Evolutionary conservation across 2,329 filamentous ascomycete species (phyloP).

Genomic region (Fusarium sp.): DNA sequence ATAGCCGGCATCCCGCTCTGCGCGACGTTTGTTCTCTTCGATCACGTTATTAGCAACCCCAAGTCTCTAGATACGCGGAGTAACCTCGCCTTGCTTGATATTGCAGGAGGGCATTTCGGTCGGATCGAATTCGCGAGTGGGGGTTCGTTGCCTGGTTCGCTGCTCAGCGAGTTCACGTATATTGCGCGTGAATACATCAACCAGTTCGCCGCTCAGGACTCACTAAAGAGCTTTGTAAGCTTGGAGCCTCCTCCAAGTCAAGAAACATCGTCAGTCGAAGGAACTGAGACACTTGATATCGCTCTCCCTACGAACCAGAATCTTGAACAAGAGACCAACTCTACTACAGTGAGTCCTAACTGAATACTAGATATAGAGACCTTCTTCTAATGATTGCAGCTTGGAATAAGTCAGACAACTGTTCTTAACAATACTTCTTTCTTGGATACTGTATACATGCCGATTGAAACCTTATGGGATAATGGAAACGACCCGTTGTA

Average conservation of each 20-base stretch:
- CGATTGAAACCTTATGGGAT: conserved; percentile 34
- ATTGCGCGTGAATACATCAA: conserved; percentile 44
- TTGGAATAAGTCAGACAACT: neutral
- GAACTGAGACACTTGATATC: accelerated
- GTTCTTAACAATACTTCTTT: conserved; percentile 1
- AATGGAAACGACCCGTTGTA: conserved; percentile 32
- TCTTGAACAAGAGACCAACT: neutral
- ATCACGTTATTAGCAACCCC: conserved; percentile 40
- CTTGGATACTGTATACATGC: conserved; percentile 15
- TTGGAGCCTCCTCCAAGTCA: neutral
- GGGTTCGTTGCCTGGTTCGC: conserved; percentile 30
- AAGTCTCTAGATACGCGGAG: conserved; percentile 28
- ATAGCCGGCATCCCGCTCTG: conserved; percentile 39
- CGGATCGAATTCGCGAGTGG: conserved; percentile 40
- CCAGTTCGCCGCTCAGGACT: conserved; percentile 1
- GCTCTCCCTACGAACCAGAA: accelerated
- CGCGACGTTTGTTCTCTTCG: conserved; percentile 42
- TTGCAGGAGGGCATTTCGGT: conserved; percentile 40
- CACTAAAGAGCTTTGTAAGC: neutral
- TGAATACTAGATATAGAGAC: too few species aligned
- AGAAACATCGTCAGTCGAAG: neutral
- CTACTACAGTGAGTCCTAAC: too few species aligned
- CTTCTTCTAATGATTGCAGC: neutral
- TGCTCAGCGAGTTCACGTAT: conserved; percentile 40
- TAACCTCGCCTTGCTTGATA: conserved; percentile 39